Conservation (phyloP, 1,284 basidiomycete species). For the Leucoagaricus sp. region DNA sequence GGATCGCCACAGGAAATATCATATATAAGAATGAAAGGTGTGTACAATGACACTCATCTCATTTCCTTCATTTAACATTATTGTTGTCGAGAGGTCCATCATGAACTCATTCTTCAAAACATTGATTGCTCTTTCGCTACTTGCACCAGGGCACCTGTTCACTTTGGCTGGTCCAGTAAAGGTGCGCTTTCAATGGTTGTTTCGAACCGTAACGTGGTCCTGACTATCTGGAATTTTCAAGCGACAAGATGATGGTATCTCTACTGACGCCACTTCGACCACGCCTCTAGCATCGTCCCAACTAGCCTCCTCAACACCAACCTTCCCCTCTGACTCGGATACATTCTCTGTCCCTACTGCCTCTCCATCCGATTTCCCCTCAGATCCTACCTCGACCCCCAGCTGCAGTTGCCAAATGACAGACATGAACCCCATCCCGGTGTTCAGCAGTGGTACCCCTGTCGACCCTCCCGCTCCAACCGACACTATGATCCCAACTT, state of each 20-base stretch:
- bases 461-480: too few relatives aligned
- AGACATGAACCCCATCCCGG: too few relatives aligned
- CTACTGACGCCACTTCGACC: too few relatives aligned
- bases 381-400: too few relatives aligned
- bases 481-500: too few relatives aligned
- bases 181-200: not conserved
- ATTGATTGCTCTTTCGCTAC: not conserved
- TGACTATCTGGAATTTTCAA: not conserved
- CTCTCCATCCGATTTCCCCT: too few relatives aligned
- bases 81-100: not conserved
- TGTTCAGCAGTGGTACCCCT: too few relatives aligned
- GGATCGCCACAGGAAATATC: not conserved
- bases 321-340: too few relatives aligned
- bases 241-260: not conserved
- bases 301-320: too few relatives aligned
- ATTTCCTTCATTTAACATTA: not conserved
- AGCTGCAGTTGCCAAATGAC: too few relatives aligned
- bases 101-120: constrained; percentile 1
- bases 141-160: not conserved
- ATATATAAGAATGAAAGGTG: not conserved
- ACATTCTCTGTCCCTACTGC: too few relatives aligned
- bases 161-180: not conserved
- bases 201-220: not conserved
- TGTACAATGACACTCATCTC: not conserved
- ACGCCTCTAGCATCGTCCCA: too few relatives aligned